Base-by-base conservation (phyloP, 106 monocot species). In the Platanthera zijinensis region DNA sequence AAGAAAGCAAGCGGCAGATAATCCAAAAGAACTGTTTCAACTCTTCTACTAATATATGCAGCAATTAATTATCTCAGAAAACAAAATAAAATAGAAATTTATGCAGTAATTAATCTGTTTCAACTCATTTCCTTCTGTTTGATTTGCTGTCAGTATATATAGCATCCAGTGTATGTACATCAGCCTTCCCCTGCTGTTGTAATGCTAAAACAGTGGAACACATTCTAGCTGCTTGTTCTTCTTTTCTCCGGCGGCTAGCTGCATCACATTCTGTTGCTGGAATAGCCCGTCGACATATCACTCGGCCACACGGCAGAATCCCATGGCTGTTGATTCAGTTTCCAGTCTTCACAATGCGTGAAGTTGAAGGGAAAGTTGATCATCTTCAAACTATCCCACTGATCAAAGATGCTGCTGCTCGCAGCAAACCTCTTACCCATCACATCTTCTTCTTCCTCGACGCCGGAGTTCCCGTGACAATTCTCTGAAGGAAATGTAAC, bases 341-440 rank as follows among this genome's bases (percentile, higher is more conserved):
- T 81, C 89, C 89, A 85, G 48, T 78, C 86, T 6, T 84, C 84
- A 13, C 74, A 81, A 30, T 39, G 21, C 18, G 64, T 10, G 39
- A 84, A 9, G 28, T 28, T 75, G 61, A 84, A 82, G 5, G 86
- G 84, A 76, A 83, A 84, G 48, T 49, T 86, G 10, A 78, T 48
- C 0, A 46, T 63, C 71, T 45, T 74, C 61, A 59, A 8, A 22
- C 0, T 63, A 61, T 81, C 87, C 83, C 51, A 78, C 50, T 85
- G 80, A 21, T 50, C 61, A 64, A 76, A 72, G 50, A 15, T 10
- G 28, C 5, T 53, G 62, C 14, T 48, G 28, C 52, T 71, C 32
- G 59, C 51, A 22, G 30, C 19, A 71, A 19, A 78, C 79, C 79
- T 85, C 61, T 57, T 81, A 12, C 21, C 64, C 14, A 50, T 30